These are phyloP conservation scores for Hemileia vastatrix DNA, from an alignment of 1,284 basidiomycete species.

Conservation along the genomic window DNA sequence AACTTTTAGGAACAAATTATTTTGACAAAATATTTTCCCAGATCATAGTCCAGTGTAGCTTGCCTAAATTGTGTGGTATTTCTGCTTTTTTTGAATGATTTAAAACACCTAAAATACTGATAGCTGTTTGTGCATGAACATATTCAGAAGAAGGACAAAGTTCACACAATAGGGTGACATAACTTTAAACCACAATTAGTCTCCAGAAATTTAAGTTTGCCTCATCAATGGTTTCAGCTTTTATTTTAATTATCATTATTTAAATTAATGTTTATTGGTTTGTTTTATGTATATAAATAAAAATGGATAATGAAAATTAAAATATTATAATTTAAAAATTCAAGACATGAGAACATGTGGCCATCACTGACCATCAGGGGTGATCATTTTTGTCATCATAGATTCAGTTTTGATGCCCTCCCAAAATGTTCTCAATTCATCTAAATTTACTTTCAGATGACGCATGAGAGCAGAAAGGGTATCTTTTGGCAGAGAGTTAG, in stretches of 20 bases:
- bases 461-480: constrained; percentile 63
- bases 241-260: constrained; percentile 21
- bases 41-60: constrained; percentile 67
- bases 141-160: constrained; percentile 74
- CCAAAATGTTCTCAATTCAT: constrained; percentile 66
- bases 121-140: constrained; percentile 66
- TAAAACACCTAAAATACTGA: constrained; percentile 64
- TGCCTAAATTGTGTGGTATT: constrained; percentile 64
- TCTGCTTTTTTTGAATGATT: constrained; percentile 57
- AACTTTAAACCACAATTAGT: constrained; percentile 64
- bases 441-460: constrained; percentile 62
- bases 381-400: constrained; percentile 55
- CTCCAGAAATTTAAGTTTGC: constrained; percentile 64
- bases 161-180: constrained; percentile 73
- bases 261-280: constrained; percentile 5
- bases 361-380: constrained; percentile 50
- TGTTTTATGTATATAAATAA: not conserved
- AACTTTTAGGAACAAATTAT: constrained; percentile 47
- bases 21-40: constrained; percentile 80
- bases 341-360: too few species aligned
- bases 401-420: constrained; percentile 51
- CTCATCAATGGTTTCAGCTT: constrained; percentile 46
- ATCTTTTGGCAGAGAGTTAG: constrained; percentile 69
- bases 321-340: too few species aligned
- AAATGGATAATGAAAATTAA: constrained; percentile 2